Evolutionary conservation across 2,329 filamentous ascomycete genomes (phyloP).

Genomic region (Zymoseptoria ardabiliae): DNA sequence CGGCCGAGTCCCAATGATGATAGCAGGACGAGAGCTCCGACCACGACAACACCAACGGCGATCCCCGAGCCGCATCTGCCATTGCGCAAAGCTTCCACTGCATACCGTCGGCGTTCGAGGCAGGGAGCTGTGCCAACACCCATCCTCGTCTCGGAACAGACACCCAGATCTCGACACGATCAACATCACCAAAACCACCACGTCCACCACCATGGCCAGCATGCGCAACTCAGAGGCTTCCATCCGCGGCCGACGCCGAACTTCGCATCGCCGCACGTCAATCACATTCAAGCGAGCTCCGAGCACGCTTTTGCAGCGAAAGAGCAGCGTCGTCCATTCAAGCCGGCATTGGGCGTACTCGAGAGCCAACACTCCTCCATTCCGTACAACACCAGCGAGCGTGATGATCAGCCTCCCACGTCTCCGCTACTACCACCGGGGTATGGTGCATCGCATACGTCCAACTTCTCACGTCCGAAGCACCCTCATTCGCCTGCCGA

Average conservation of each 20-base stretch:
- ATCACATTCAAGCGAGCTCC: conserved; percentile 26
- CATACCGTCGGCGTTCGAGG: conserved; percentile 26
- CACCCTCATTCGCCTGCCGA: conserved; percentile 20
- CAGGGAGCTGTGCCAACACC: conserved; percentile 24
- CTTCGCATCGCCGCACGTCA: conserved; percentile 19
- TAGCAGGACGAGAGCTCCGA: conserved; percentile 53
- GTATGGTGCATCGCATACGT: neutral
- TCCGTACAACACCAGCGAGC: neutral
- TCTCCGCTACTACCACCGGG: conserved; percentile 20
- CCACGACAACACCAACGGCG: neutral
- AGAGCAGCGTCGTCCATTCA: conserved; percentile 22
- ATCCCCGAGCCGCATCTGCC: conserved; percentile 36
- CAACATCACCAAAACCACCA: neutral
- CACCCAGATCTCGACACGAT: neutral
- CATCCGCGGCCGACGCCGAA: conserved; percentile 24
- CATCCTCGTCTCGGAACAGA: conserved; percentile 16
- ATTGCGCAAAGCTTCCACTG: conserved; percentile 35
- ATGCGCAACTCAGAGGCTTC: conserved; percentile 23
- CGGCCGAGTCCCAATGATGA: conserved; percentile 3
- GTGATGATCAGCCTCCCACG: conserved; percentile 13
- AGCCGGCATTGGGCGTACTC: conserved; percentile 24
- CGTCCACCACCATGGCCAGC: conserved; percentile 10
- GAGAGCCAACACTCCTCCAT: conserved; percentile 13
- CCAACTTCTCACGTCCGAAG: conserved; percentile 6
- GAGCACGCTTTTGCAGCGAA: conserved; percentile 30